phyloP scores from a whole-genome alignment of 2,329 filamentous ascomycete genomes.

The Passalora sequoiae region DNA sequence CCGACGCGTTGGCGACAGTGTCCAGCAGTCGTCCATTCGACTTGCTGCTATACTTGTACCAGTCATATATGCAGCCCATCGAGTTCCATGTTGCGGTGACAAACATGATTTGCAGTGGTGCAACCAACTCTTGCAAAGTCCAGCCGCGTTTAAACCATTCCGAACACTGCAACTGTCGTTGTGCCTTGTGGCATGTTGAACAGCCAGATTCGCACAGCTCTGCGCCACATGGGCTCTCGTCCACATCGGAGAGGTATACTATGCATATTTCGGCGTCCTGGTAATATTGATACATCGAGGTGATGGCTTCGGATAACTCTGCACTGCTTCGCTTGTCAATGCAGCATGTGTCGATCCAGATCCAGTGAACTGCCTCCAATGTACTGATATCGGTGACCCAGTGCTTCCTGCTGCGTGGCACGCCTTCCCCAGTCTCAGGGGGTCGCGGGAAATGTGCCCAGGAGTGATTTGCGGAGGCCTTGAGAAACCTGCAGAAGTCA shows the following conservation, averaged over 20 bases:
- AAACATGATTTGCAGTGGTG: conserved; percentile 4
- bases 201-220: no score
- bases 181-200: neutral
- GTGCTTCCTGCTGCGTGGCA: no score
- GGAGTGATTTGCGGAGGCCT: no score
- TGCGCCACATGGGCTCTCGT: no score
- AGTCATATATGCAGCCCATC: no score
- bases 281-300: conserved; percentile 21
- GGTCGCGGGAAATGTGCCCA: no score
- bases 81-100: conserved; percentile 1
- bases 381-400: no score
- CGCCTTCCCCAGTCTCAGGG: no score
- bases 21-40: neutral
- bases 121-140: no score
- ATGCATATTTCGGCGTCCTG: conserved; percentile 13
- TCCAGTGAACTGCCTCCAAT: neutral
- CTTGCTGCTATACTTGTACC: no score
- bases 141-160: conserved; percentile 6
- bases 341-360: conserved; percentile 23
- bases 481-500: neutral
- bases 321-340: conserved; percentile 20
- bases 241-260: conserved; percentile 11
- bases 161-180: neutral
- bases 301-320: conserved; percentile 20
- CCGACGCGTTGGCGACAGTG: neutral